Evolutionary conservation across 106 monocot genomes (phyloP), one percentile per base, ranked within the genome.

Genomic region (Dendrobium officinale): DNA sequence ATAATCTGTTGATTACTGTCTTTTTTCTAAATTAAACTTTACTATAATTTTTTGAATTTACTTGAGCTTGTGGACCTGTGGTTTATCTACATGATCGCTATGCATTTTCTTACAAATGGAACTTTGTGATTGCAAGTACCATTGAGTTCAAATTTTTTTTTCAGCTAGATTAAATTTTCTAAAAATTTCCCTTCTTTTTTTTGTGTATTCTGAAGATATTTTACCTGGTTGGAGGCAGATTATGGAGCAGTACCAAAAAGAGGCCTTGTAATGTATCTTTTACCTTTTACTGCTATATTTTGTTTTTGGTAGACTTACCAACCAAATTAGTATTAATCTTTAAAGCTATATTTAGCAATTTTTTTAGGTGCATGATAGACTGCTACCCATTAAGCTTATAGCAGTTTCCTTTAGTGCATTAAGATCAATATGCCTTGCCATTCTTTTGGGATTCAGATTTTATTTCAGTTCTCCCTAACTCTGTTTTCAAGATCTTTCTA

Each of bases 181-280:
- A 42, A n/a, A 44, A 41, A 43, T 8, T 49, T 77, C 20, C 27
- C 48, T 22, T 16, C 15, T 16, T 42, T 77, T 59, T 68, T 47
- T 79, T 85, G 47, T 55, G 33, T 70, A 15, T 45, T 75, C 40
- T 79, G 61, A 72, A 96, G 96, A 92, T 82, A 9, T 86, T 70
- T 92, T 96, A 82, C 96, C 88, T 51, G 84, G 90, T 79, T 97
- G 96, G 96, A 90, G 90, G 83, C 55, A 86, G 31, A 81, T 80
- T n/a, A 97, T 97, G 96, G 92, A 94, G 84, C 83, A 85, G 44
- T 97, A 94, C 86, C 96, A 97, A 79, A 84, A 66, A 33, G 90
- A 97, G 80, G 96, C 96, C 51, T 47, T 97, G 96, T 97, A 82
- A 51, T 88, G 92, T 81, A 26, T 40, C n/a, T 75, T 44, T 75